These are phyloP conservation scores for Fragilariopsis cylindrus DNA, from an alignment of 108 stramenopile species.

Conservation along the genomic window DNA sequence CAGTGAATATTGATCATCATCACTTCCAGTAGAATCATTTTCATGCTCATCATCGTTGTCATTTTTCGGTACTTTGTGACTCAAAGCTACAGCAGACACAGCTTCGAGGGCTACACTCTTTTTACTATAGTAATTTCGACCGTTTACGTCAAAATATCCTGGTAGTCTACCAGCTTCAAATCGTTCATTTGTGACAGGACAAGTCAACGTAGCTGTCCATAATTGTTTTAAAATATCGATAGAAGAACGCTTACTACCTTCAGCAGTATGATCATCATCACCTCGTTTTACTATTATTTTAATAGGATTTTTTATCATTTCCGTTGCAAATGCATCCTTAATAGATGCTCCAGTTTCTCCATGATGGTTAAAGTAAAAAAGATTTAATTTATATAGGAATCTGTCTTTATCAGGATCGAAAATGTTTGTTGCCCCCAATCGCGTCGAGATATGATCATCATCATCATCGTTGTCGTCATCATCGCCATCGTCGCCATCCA, in stretches of 20 bases:
- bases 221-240: not conserved
- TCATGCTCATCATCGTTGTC: not conserved
- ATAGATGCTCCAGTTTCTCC: constrained; percentile 8
- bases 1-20: not conserved
- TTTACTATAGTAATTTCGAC: constrained; percentile 4
- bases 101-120: constrained; percentile 10
- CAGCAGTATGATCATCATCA: not conserved
- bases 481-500: not conserved
- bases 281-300: too few relatives aligned
- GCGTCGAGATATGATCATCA: not conserved
- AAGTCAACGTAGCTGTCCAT: constrained; percentile 27
- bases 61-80: not conserved
- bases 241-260: not conserved
- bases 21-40: not conserved
- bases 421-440: not conserved
- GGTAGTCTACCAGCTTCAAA: not conserved
- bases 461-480: constrained; percentile 13
- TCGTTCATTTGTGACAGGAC: constrained; percentile 24
- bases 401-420: not conserved
- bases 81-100: not conserved
- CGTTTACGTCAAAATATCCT: not conserved
- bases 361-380: constrained; percentile 22
- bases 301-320: constrained; percentile 6
- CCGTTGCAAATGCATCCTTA: constrained; percentile 5
- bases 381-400: constrained; percentile 13